Percentiles rank a stretch among this genome's conserved stretches.
Evolutionary conservation across 2,329 filamentous ascomycete species (phyloP).

Genomic region (Hortaea werneckii): DNA sequence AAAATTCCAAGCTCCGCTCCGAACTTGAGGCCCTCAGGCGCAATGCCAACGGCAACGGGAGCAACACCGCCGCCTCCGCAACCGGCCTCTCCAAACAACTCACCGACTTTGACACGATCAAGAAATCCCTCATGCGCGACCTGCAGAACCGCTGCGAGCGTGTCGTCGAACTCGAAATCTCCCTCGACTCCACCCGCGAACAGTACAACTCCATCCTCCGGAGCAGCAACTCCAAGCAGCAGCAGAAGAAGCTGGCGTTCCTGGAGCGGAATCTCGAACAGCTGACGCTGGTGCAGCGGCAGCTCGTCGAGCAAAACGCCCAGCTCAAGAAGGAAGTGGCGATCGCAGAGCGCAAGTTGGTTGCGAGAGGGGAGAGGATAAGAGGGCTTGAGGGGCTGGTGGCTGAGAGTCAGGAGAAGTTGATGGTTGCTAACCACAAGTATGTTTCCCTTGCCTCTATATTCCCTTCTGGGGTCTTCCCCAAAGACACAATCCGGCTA

Average conservation of each 20-base stretch:
- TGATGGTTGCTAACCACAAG: conserved; percentile 95
- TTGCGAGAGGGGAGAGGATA: conserved; percentile 93
- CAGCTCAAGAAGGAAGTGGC: conserved; percentile 98
- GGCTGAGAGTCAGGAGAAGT: conserved; percentile 96
- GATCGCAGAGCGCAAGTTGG: conserved; percentile 93
- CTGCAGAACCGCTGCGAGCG: conserved; percentile 96
- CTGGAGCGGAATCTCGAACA: conserved; percentile 96
- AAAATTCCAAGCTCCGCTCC: conserved; percentile 70
- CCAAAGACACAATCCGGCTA: background rate
- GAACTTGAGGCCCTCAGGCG: conserved; percentile 77
- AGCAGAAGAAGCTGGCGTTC: conserved; percentile 99
- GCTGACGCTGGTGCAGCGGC: conserved; percentile 90
- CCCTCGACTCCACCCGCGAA: conserved; percentile 90
- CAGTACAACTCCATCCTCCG: conserved; percentile 98
- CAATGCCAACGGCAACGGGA: conserved; percentile 45
- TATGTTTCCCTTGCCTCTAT: conserved; percentile 39
- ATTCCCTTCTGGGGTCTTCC: background rate
- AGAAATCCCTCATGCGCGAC: conserved; percentile 98
- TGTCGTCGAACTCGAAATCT: conserved; percentile 94
- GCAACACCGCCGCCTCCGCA: conserved; percentile 54
- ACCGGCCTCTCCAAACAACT: conserved; percentile 87
- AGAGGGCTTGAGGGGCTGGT: conserved; percentile 83
- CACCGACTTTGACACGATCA: conserved; percentile 97
- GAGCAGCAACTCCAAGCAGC: conserved; percentile 92
- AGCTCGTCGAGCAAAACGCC: conserved; percentile 96